phyloP scores from a whole-genome alignment of 768 basidiomycete species.

The Rhizopogon salebrosus region DNA sequence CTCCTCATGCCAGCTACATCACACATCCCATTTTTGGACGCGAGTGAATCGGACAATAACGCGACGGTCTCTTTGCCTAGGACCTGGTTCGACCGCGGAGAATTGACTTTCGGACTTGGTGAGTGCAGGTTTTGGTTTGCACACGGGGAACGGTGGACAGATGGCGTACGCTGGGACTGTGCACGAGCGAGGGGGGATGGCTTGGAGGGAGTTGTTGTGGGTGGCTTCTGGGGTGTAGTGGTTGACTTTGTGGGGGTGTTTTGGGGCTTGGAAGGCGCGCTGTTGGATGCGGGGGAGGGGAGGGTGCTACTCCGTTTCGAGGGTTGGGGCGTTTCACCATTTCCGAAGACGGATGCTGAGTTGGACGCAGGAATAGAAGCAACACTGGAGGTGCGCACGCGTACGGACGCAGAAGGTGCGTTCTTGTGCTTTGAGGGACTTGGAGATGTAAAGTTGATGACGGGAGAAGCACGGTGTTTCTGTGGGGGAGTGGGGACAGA shows the following conservation, averaged over 20 bases:
- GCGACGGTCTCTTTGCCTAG: constrained; percentile 11
- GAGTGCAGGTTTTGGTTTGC: background rate
- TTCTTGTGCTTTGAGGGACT: constrained; percentile 29
- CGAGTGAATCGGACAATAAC: constrained; percentile 14
- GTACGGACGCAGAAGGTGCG: background rate
- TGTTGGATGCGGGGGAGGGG: constrained; percentile 36
- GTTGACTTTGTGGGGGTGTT: no score
- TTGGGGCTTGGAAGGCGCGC: constrained; percentile 21
- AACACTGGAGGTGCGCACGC: background rate
- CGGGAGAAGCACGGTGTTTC: constrained; percentile 20
- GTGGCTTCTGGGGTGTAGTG: constrained; percentile 15
- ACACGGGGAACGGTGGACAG: constrained; percentile 13
- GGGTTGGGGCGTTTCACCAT: background rate
- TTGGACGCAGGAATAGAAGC: background rate
- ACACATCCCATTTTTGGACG: background rate
- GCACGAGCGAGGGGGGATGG: constrained; percentile 8
- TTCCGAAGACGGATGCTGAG: background rate
- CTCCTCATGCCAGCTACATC: background rate
- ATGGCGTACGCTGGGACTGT: constrained; percentile 15
- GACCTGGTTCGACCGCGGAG: no score
- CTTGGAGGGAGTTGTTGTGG: constrained; percentile 16
- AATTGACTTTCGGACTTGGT: background rate
- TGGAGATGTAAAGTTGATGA: constrained; percentile 36
- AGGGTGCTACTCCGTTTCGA: constrained; percentile 19
- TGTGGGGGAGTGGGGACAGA: constrained; percentile 18